These are phyloP conservation scores for Ceratocystis eucalypticola DNA, from an alignment of 2,329 filamentous ascomycete genomes.

Conservation along the genomic window DNA sequence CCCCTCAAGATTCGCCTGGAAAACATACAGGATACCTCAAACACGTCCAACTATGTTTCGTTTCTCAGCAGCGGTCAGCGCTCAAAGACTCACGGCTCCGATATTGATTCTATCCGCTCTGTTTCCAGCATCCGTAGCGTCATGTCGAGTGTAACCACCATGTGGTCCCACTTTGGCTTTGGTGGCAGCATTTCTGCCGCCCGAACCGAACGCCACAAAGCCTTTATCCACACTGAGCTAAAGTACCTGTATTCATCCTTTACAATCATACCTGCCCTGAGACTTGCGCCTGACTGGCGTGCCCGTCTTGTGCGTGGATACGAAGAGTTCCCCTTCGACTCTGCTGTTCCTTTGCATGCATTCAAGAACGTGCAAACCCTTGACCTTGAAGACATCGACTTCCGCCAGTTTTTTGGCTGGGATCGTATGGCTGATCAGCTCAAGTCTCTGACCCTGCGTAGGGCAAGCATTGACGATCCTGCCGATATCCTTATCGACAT, in stretches of 20 bases:
- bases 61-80: slow-evolving; percentile 77
- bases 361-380: slow-evolving; percentile 95
- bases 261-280: slow-evolving; percentile 90
- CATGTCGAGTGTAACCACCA: slow-evolving; percentile 87
- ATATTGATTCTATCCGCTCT: slow-evolving; percentile 84
- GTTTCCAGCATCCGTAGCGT: slow-evolving; percentile 94
- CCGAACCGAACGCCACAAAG: slow-evolving; percentile 81
- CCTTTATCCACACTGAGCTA: slow-evolving; percentile 68
- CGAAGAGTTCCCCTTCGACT: slow-evolving; percentile 97
- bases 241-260: slow-evolving; percentile 97
- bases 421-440: slow-evolving; percentile 85
- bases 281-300: slow-evolving; percentile 82
- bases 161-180: slow-evolving; percentile 82
- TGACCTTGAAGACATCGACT: slow-evolving; percentile 91
- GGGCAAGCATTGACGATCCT: slow-evolving; percentile 77
- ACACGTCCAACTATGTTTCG: slow-evolving; percentile 86
- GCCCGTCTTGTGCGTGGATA: slow-evolving; percentile 82
- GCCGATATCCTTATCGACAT: slow-evolving; percentile 84
- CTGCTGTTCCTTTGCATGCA: slow-evolving; percentile 84
- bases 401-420: slow-evolving; percentile 95
- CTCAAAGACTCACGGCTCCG: slow-evolving; percentile 63
- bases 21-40: slow-evolving; percentile 78
- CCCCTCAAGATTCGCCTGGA: slow-evolving; percentile 94
- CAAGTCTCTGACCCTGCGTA: slow-evolving; percentile 75
- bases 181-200: slow-evolving; percentile 65